Base-by-base conservation (phyloP, 768 basidiomycete species). In the Kwoniella dejecticola region DNA sequence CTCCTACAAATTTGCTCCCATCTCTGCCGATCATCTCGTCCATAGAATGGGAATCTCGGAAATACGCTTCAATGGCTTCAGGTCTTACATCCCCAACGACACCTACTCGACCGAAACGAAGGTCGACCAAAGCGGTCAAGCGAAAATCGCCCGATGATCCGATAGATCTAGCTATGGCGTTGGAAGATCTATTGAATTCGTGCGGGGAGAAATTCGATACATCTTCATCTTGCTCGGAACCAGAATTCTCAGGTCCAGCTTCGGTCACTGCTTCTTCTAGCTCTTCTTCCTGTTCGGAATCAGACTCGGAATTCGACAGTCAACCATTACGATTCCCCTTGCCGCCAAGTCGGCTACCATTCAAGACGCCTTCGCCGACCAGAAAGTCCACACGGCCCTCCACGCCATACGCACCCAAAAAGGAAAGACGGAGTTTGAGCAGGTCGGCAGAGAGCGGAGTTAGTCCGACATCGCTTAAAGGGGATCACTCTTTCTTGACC, bases 171-270 rank as follows among this genome's bases (percentile, higher is more conserved):
- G 66, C 66, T 23, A 52, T 63, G 24, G 74, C 55, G 26, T 50
- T 75, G n/a, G 67, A 72, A 19, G 66, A 68, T 30, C 46, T 69
- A 5, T 30, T 66, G 13, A 30, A 26, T 13, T 57, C 49, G 4
- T 60, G 69, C 48, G 74, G 74, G 1, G 66, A 65, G 29, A 67
- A 71, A 23, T 69, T 71, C 8, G 60, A 26, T 42, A 30, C 15
- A 26, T 27, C 47, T 41, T 42, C 38, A 1, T 48, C 44, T 45
- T 45, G 38, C 12, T 54, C 54, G 3, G 54, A 56, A n/a, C 46
- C 54, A 31, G 54, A 56, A 36, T 45, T 56, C 30, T 56, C 54
- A 44, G 54, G 54, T 46, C 54, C 54, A 44, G 41, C 38, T 21
- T 46, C 54, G 23, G 30, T 46, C 7, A 56, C 54, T 31, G 24